Evolutionary conservation across 2,329 filamentous ascomycete genomes (phyloP).

Genomic region (Ambrosiella xylebori): DNA sequence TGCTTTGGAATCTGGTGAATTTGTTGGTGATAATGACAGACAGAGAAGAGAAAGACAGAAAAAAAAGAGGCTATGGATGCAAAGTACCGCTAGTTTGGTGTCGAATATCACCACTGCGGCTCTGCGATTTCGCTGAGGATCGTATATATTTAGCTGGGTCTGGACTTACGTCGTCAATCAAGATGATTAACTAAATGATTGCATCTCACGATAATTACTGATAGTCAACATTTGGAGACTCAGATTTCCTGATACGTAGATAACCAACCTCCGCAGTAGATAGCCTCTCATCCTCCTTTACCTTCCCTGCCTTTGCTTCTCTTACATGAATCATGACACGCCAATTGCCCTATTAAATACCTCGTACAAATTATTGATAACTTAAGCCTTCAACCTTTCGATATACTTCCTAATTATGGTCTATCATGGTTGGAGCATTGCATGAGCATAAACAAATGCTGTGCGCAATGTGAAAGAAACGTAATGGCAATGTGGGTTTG

Average conservation of each 20-base stretch:
- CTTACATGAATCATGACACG: not conserved
- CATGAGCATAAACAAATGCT: no score
- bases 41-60: no score
- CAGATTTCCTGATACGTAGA: not conserved
- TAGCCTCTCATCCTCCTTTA: not conserved
- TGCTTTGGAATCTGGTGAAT: not conserved
- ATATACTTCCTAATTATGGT: not conserved
- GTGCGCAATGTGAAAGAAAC: no score
- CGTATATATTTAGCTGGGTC: not conserved
- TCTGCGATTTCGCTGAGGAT: not conserved
- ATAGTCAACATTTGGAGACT: not conserved
- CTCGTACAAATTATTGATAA: no score
- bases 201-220: not conserved
- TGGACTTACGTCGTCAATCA: not conserved
- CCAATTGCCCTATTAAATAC: not conserved
- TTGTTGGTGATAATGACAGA: not conserved
- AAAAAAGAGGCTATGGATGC: not conserved
- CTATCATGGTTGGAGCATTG: no score
- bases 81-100: not conserved
- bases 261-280: not conserved
- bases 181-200: no score
- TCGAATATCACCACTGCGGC: not conserved
- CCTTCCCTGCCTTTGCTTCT: not conserved
- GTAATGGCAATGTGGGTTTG: no score
- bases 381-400: no score